Base-by-base conservation (phyloP, 805 yeast genomes). In the Wickerhamiella kazuoi region DNA sequence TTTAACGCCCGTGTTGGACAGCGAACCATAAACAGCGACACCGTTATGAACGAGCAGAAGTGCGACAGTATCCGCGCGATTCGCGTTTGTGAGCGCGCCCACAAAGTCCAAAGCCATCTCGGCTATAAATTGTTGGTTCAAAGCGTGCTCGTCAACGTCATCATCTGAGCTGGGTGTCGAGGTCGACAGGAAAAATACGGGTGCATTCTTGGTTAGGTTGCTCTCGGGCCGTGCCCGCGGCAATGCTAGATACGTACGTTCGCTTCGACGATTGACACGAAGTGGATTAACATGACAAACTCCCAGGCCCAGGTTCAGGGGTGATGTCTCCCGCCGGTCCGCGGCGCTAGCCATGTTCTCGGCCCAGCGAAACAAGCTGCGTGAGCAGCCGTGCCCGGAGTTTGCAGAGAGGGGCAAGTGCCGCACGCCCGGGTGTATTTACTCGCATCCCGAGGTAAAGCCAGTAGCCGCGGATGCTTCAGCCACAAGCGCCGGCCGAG, bases 51-150 rank as follows among this genome's bases (percentile, higher is more conserved):
- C 52, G 20, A 58, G 39, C 28, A 57, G 45, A 30, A 55, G 36
- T 16, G 26, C 33, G 14, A 20, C 26, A 4, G 30, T 19, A 34
- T 48, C 33, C 30, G 56, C 40, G 32, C 38, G 13, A 45, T 41
- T 19, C 31, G 45, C 43, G 34, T 37, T 41, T 30, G 44, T 35
- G 38, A 50, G 51, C n/a, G 51, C 40, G 36, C 46, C 42, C 21
- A 56, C 39, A 43, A 52, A 58, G 45, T 58, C 62, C 26, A 58
- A 47, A 3, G 62, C 51, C 61, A 58, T 58, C 41, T 57, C 59
- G 8, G 61, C 54, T 6, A 57, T 45, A 40, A 55, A 55, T 41
- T 57, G 59, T 44, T 54, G 52, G 36, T 50, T 46, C 30, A 54
- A 44, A 11, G 34, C 16, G 19, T 29, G 34, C 15, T 29, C 32